phyloP scores from a whole-genome alignment of 176 grass and related monocot genomes.

The Alopecurus myosuroides region DNA sequence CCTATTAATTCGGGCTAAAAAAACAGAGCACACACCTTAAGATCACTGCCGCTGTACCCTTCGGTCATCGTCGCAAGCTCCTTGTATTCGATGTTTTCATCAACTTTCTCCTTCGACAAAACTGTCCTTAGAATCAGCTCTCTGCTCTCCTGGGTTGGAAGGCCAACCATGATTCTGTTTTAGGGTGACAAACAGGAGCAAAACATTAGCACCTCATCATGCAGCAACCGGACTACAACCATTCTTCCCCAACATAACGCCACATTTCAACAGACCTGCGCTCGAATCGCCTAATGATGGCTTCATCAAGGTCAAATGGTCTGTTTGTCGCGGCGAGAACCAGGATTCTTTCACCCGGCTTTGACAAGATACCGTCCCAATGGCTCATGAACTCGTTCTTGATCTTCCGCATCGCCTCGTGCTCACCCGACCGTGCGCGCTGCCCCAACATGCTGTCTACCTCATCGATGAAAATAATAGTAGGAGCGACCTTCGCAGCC shows the following conservation, averaged over 20 bases:
- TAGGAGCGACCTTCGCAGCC: slow-evolving; percentile 85
- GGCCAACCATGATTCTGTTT: slow-evolving; percentile 91
- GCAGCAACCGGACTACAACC: neutral
- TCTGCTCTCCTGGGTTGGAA: slow-evolving; percentile 82
- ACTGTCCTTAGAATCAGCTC: slow-evolving; percentile 78
- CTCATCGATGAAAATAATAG: slow-evolving; percentile 97
- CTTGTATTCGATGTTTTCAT: slow-evolving; percentile 62
- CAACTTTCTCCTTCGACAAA: slow-evolving; percentile 77
- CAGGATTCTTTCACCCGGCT: slow-evolving; percentile 73
- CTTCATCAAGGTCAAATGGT: slow-evolving; percentile 98
- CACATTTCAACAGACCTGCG: slow-evolving; percentile 56
- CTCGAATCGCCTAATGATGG: slow-evolving; percentile 95
- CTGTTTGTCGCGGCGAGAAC: slow-evolving; percentile 98
- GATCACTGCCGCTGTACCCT: slow-evolving; percentile 94
- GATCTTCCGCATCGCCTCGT: slow-evolving; percentile 97
- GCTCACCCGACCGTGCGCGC: slow-evolving; percentile 73
- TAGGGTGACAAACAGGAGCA: slow-evolving; percentile 14
- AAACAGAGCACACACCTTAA: slow-evolving; percentile 63
- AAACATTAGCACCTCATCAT: neutral
- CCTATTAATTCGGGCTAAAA: neutral
- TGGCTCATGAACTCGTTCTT: slow-evolving; percentile 99
- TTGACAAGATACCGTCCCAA: slow-evolving; percentile 92
- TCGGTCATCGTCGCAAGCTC: slow-evolving; percentile 84
- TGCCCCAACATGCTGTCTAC: slow-evolving; percentile 95
- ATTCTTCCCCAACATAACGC: neutral